Evolutionary conservation across 2,329 filamentous ascomycete species (phyloP).

Genomic region (Colletotrichum liaoningense): DNA sequence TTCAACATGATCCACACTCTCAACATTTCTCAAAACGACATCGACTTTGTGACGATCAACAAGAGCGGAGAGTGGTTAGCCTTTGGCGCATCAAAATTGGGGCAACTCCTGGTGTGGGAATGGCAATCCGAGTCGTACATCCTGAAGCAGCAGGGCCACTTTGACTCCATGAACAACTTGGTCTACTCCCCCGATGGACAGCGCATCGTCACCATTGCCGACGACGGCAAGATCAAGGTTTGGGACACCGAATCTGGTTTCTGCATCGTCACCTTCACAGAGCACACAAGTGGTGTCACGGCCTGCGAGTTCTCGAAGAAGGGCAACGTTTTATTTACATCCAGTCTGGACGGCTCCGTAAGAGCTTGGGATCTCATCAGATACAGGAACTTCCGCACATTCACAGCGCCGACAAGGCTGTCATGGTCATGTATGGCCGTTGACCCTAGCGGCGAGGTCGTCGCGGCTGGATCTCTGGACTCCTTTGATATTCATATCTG

Average conservation of each 20-base stretch:
- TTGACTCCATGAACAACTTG: conserved; percentile 93
- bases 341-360: conserved; percentile 93
- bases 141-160: conserved; percentile 96
- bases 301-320: conserved; percentile 95
- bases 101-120: conserved; percentile 98
- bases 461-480: conserved; percentile 94
- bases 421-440: conserved; percentile 96
- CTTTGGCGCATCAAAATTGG: conserved; percentile 94
- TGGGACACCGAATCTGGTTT: conserved; percentile 98
- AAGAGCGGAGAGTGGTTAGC: conserved; percentile 96
- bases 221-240: conserved; percentile 98
- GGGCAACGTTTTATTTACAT: conserved; percentile 95
- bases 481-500: conserved; percentile 98
- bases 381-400: conserved; percentile 97
- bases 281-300: conserved; percentile 94
- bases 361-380: conserved; percentile 96
- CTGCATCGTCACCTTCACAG: conserved; percentile 97
- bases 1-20: conserved; percentile 94
- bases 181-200: conserved; percentile 95
- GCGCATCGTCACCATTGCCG: conserved; percentile 90
- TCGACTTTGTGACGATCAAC: conserved; percentile 95
- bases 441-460: conserved; percentile 96
- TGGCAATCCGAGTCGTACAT: conserved; percentile 99
- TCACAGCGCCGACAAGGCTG: conserved; percentile 90
- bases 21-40: conserved; percentile 96